These are phyloP conservation scores for Typha latifolia DNA, from an alignment of 176 grass and related monocot genomes.

Conservation along the genomic window DNA sequence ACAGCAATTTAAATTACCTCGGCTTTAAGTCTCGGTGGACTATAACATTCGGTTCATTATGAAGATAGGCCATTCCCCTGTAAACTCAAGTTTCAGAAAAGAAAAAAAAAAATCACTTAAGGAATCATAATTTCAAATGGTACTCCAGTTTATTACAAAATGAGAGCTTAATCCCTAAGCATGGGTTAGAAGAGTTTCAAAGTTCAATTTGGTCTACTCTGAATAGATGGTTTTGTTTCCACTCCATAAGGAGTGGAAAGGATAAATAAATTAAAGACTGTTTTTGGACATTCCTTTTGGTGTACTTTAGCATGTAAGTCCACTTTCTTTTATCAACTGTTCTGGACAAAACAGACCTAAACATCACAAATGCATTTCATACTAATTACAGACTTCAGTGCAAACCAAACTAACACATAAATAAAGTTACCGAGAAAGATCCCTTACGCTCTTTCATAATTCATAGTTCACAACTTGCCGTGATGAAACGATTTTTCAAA, in stretches of 20 bases:
- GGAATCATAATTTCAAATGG: neutral
- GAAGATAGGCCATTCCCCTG: slow-evolving; percentile 99
- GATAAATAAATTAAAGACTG: neutral
- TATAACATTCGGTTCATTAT: slow-evolving; percentile 98
- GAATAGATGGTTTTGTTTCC: neutral
- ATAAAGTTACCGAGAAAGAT: neutral
- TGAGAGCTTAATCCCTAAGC: no score
- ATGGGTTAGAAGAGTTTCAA: no score
- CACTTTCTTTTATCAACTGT: no score
- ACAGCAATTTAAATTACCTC: slow-evolving; percentile 40
- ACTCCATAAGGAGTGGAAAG: neutral
- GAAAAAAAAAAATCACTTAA: slow-evolving; percentile 13
- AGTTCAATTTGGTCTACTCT: no score
- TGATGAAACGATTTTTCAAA: no score
- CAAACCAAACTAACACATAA: neutral
- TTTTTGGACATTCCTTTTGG: no score
- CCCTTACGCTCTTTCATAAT: neutral
- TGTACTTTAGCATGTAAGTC: no score
- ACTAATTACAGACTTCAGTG: no score
- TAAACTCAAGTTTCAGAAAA: slow-evolving; percentile 10
- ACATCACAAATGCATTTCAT: no score
- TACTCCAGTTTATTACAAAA: no score
- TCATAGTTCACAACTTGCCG: neutral
- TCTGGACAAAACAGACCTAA: no score
- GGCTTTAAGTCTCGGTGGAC: slow-evolving; percentile 96